These are phyloP conservation scores for Alternaria arbusti DNA, from an alignment of 2,329 filamentous ascomycete genomes.

Conservation along the genomic window DNA sequence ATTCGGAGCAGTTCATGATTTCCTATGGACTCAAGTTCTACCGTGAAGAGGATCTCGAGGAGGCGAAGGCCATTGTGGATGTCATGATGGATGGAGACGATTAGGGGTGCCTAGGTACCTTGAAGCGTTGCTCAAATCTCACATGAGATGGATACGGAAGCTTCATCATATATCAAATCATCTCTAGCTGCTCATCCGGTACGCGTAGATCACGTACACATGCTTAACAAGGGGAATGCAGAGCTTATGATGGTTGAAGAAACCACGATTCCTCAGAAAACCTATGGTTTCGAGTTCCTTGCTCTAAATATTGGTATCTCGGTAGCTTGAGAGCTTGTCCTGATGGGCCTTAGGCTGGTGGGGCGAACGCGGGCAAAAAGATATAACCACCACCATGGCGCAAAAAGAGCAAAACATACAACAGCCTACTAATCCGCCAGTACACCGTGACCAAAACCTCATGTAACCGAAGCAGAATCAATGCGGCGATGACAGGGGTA, in stretches of 20 bases:
- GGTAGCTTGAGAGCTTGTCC: background rate
- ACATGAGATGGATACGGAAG: background rate
- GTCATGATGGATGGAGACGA: constrained; percentile 6
- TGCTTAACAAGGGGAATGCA: background rate
- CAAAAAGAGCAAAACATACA: background rate
- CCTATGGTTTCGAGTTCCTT: too few species aligned
- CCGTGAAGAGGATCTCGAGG: constrained; percentile 17
- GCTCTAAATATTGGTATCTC: too few species aligned
- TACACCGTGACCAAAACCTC: background rate
- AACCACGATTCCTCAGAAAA: too few species aligned
- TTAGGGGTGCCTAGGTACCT: background rate
- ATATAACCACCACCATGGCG: background rate
- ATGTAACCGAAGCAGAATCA: background rate
- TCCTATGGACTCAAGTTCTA: constrained; percentile 23
- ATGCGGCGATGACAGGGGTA: background rate
- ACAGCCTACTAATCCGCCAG: too few species aligned
- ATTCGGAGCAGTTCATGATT: constrained; percentile 18
- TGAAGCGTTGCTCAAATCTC: background rate
- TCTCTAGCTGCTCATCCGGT: background rate
- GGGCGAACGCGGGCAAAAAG: background rate
- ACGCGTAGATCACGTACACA: background rate
- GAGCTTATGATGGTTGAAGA: background rate
- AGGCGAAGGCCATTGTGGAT: constrained; percentile 12
- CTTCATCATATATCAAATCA: background rate
- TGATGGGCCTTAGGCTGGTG: background rate